Conservation (phyloP, 306 rosid species). For the Acacia acuminata region DNA sequence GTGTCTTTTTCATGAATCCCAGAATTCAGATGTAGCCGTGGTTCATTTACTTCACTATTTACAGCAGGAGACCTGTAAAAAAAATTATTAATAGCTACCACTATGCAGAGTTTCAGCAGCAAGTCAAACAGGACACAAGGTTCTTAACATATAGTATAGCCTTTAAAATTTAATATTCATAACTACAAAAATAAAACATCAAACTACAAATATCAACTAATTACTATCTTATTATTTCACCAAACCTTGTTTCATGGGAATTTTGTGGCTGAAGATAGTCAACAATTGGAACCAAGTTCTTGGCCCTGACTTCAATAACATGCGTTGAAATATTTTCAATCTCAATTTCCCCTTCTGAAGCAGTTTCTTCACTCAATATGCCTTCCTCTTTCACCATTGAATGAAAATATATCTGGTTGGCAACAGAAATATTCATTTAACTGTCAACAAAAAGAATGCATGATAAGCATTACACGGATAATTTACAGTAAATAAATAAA, state of each 20-base stretch:
- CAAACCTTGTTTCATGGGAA: constrained; percentile 53
- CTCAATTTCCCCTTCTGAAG: constrained; percentile 60
- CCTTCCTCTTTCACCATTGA: constrained; percentile 46
- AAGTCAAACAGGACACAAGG: constrained; percentile 2
- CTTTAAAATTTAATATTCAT: not conserved
- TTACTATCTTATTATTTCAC: not conserved
- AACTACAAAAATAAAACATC: not conserved
- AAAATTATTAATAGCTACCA: not conserved
- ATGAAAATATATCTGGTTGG: constrained; percentile 72
- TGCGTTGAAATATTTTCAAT: constrained; percentile 57
- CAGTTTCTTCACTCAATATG: constrained; percentile 33
- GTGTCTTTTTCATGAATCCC: constrained; percentile 41
- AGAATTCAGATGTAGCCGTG: constrained; percentile 38
- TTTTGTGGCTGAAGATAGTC: constrained; percentile 51
- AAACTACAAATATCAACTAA: not conserved
- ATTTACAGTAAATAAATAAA: constrained; percentile 1
- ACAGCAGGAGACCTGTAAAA: constrained; percentile 42
- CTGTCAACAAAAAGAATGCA: constrained; percentile 19
- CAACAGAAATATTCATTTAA: constrained; percentile 21
- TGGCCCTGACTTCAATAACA: constrained; percentile 67
- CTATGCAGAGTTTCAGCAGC: not conserved
- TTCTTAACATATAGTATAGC: not conserved
- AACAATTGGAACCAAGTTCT: constrained; percentile 65
- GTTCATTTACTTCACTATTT: constrained; percentile 40
- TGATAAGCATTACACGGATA: not conserved